A percentile compares a stretch with the other conserved stretches of the same genome.
Evolutionary conservation across 2,329 filamentous ascomycete genomes (phyloP).

Genomic region (Venturia nashicola): DNA sequence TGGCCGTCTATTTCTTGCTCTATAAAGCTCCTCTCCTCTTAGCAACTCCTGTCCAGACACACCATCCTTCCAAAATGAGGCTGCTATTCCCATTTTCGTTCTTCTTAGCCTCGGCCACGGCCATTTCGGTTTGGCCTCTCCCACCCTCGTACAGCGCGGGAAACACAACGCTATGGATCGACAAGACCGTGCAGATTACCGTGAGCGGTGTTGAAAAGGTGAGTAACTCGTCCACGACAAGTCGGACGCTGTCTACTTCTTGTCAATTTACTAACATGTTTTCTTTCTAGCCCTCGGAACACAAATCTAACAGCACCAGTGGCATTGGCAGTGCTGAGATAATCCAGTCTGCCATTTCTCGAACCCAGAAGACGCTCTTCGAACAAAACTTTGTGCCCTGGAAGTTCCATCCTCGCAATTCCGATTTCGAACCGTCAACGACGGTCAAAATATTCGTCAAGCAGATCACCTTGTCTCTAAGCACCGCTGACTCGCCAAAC

Average conservation of each 20-base stretch:
- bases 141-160: conserved; percentile 26
- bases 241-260: too few relatives aligned
- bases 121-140: conserved; percentile 30
- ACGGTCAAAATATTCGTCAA: conserved; percentile 39
- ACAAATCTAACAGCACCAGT: not conserved
- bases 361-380: conserved; percentile 53
- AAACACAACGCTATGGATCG: conserved; percentile 27
- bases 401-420: conserved; percentile 57
- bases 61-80: not conserved
- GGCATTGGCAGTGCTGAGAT: conserved; percentile 21
- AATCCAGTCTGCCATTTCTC: conserved; percentile 33
- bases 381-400: conserved; percentile 60
- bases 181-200: conserved; percentile 24
- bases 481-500: conserved; percentile 36
- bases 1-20: not conserved
- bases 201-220: conserved; percentile 19
- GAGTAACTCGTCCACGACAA: too few relatives aligned
- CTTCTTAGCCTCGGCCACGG: conserved; percentile 12
- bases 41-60: not conserved
- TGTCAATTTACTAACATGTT: not conserved
- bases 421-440: conserved; percentile 50
- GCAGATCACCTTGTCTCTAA: conserved; percentile 50
- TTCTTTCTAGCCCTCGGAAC: not conserved
- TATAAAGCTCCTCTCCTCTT: not conserved
- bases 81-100: not conserved